These are phyloP conservation scores for Teratosphaeria gauchensis DNA, from an alignment of 2,329 filamentous ascomycete species.

Conservation along the genomic window DNA sequence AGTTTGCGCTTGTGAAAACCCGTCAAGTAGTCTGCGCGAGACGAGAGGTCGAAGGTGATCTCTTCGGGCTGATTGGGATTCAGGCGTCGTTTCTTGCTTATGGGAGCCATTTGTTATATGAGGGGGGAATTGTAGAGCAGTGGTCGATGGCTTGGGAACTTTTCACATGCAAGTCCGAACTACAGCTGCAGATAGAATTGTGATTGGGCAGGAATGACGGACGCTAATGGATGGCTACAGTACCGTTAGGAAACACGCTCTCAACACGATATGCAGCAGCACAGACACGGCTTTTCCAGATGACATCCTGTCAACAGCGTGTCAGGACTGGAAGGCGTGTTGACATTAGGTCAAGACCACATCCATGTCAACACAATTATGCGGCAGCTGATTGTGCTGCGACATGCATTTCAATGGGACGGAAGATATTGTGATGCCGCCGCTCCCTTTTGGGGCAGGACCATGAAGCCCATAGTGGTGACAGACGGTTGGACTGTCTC, in stretches of 20 bases:
- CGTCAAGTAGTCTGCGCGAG: constrained; percentile 78
- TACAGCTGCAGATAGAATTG: neutral
- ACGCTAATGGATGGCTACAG: neutral
- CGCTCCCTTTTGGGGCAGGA: too few relatives aligned
- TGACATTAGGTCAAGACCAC: neutral
- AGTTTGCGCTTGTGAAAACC: constrained; percentile 96
- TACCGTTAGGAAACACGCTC: neutral
- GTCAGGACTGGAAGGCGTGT: neutral
- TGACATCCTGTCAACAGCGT: neutral
- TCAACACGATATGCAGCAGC: neutral
- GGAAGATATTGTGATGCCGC: too few relatives aligned
- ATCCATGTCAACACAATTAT: neutral
- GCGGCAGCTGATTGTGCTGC: too few relatives aligned
- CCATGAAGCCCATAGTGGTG: too few relatives aligned
- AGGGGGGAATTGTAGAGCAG: neutral
- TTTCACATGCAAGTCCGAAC: neutral
- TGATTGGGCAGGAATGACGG: neutral
- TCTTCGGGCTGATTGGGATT: constrained; percentile 52
- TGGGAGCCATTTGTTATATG: constrained; percentile 41
- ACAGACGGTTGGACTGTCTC: too few relatives aligned
- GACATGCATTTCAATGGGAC: too few relatives aligned
- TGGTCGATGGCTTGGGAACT: neutral
- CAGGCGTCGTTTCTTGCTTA: constrained; percentile 58
- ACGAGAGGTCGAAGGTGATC: constrained; percentile 71
- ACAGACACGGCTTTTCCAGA: neutral